A percentile compares a stretch with the other conserved stretches of the same genome.
These are phyloP conservation scores for Exobasidium rhododendri DNA, from an alignment of 1,284 basidiomycete genomes.

Conservation along the genomic window DNA sequence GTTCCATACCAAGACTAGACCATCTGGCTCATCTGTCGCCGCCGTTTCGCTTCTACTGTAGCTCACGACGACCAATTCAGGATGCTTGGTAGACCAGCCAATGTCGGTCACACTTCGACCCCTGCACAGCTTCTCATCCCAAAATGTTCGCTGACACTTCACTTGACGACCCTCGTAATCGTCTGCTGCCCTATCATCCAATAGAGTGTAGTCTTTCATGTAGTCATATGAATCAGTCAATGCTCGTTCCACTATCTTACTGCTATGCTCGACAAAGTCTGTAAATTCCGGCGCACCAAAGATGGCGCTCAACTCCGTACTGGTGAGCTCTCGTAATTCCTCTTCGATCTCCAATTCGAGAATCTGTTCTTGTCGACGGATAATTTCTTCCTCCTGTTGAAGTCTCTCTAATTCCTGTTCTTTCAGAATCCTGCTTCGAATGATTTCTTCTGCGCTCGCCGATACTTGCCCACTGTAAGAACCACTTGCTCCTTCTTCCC, in stretches of 20 bases:
- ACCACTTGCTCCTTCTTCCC: conserved; percentile 54
- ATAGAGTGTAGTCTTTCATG: conserved; percentile 87
- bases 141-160: conserved; percentile 32
- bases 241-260: conserved; percentile 92
- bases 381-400: conserved; percentile 50
- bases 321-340: conserved; percentile 79
- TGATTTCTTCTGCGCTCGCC: conserved; percentile 39
- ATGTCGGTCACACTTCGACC: conserved; percentile 83
- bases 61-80: conserved; percentile 86
- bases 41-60: conserved; percentile 95
- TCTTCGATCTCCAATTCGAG: conserved; percentile 66
- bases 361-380: conserved; percentile 63
- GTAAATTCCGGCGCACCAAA: conserved; percentile 81
- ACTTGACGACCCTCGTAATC: conserved; percentile 21
- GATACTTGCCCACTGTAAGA: conserved; percentile 11
- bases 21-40: conserved; percentile 66
- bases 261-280: conserved; percentile 90
- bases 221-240: conserved; percentile 95
- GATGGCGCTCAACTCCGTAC: conserved; percentile 76
- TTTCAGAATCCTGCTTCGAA: conserved; percentile 26
- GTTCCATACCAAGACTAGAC: conserved; percentile 96
- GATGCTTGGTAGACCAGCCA: conserved; percentile 98
- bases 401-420: conserved; percentile 53
- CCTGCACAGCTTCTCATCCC: conserved; percentile 61
- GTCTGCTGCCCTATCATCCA: conserved; percentile 65